Base-by-base conservation (phyloP, 768 basidiomycete genomes). In the Russula brevipes region DNA sequence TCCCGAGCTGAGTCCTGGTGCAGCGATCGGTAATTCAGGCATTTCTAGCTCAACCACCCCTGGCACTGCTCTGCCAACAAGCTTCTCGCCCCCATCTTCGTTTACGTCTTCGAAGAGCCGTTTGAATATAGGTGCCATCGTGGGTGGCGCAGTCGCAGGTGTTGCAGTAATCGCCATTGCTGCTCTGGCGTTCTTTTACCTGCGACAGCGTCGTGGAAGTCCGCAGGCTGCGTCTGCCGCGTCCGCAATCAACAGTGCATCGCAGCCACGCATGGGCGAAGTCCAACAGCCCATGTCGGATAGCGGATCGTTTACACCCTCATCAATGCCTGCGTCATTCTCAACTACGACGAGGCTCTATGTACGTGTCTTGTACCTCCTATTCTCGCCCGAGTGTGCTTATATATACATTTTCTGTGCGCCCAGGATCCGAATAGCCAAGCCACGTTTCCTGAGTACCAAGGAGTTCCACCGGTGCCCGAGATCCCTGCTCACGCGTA, bases 381-480 rank as follows among this genome's bases (percentile, higher is more conserved):
- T 24, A 24, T 24, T 24, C 24, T 24, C 24, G 24, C 24, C 24
- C 24, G 24, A 24, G 24, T 24, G 24, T 24, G 24, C 24, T 24
- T 24, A 24, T 24, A 24, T 24, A 24, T 24, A 24, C 24, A 24
- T 24, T 24, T 33, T 4, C 1, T 19, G 10, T 41, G 6, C 8
- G n/a, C 33, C n/a, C 45, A 63, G 62, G 38, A 63, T 46, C 62
- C 62, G 39, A 47, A 35, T 41, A 57, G 59, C 2, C 52, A 57
- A 10, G 42, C 39, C 14, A 63, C 62, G 12, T 63, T 9, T 46
- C 57, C 62, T 0, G 62, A 57, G 17, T 59, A 42, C 33, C 62
- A 59, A 24, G 19, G 14, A 38, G 5, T 11, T n/a, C 11, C 31
- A 11, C 10, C 6, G n/a, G 24, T 24, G 24, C 24, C 24, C 1